Base-by-base conservation (phyloP, 2,329 filamentous ascomycete genomes). In the Diplocarpon rosae region DNA sequence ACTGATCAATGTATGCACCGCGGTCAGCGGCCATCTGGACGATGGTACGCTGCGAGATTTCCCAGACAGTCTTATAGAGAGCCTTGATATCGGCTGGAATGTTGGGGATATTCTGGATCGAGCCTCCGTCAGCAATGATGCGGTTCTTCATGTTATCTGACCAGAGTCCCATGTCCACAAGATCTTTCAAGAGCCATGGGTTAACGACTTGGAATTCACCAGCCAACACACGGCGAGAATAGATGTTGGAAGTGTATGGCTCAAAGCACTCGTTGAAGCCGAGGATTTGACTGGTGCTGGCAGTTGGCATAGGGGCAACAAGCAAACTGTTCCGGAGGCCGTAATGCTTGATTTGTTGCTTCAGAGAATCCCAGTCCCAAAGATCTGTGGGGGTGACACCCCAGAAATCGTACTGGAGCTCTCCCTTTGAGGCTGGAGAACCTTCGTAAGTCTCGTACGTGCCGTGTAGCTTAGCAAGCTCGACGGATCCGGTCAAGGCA, bases 121-220 rank as follows among this genome's bases (percentile, higher is more conserved):
- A 96, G 55, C 92, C 92, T 56, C 86, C 86, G 51, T 95, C 90
- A 46, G 92, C 84, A 61, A 98, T 98, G 74, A 98, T 98, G 59
- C 92, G 88, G 75, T 98, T 98, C 82, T 98, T 98, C 92, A 98
- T 98, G 71, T 88, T 87, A 69, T 98, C 90, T 38, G 90, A 95
- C 92, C 92, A 98, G 36, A 98, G 75, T 50, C 92, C 92, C 71
- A 95, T 85, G 62, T 98, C 92, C 56, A 98, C 92, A 27, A 98
- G 80, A 60, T 98, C 92, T 75, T 95, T 95, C 50, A 98, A 79
- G 52, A 98, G 70, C 92, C 92, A 98, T 42, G 92, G 92, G 73
- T 98, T 98, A 65, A 98, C 92, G 43, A 98, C 87, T 70, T 98
- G 92, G 80, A 98, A 98, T 67, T 98, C 92, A 59, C 92, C 92